These are phyloP conservation scores for Hemerocallis citrina DNA, from an alignment of 106 monocot species.

Conservation along the genomic window DNA sequence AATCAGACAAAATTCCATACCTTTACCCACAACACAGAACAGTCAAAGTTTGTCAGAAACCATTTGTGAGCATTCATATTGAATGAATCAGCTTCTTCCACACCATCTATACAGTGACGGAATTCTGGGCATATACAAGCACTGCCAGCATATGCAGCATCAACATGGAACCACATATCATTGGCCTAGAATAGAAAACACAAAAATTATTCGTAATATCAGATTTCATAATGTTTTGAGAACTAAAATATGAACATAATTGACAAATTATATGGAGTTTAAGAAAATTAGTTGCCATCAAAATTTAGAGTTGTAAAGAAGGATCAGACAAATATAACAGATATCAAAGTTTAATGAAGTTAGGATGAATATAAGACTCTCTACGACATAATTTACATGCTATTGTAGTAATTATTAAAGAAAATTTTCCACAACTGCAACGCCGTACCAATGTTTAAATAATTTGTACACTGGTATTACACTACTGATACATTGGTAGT, in stretches of 20 bases:
- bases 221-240: background rate
- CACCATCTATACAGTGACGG: slow-evolving; percentile 64
- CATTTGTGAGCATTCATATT: slow-evolving; percentile 93
- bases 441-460: too few species aligned
- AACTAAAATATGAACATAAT: background rate
- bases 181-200: slow-evolving; percentile 25
- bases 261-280: background rate
- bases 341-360: too few species aligned
- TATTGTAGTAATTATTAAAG: too few species aligned
- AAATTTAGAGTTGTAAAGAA: too few species aligned
- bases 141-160: slow-evolving; percentile 97
- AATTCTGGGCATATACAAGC: slow-evolving; percentile 93
- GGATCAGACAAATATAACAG: too few species aligned
- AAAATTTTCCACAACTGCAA: too few species aligned
- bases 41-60: slow-evolving; percentile 94
- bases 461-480: too few species aligned
- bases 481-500: too few species aligned
- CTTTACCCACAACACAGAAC: slow-evolving; percentile 91
- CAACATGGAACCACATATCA: slow-evolving; percentile 72
- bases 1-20: slow-evolving; percentile 20
- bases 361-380: background rate
- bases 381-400: too few species aligned
- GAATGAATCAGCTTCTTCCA: slow-evolving; percentile 86
- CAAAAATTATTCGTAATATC: background rate
- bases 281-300: background rate